These are phyloP conservation scores for Saccharum officinarum DNA, from an alignment of 176 grass and related monocot genomes.

Conservation along the genomic window DNA sequence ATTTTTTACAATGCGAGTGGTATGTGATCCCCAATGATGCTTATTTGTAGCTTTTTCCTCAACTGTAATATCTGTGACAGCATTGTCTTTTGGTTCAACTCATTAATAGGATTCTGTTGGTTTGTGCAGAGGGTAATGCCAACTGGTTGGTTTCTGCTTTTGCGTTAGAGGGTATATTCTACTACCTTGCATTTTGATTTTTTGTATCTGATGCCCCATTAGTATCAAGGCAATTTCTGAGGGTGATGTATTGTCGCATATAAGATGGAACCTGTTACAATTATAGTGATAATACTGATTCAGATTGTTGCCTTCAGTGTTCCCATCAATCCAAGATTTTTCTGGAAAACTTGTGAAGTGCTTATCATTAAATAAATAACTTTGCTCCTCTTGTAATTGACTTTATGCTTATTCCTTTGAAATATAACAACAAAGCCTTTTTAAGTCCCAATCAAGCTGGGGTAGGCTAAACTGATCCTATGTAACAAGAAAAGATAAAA, in stretches of 20 bases:
- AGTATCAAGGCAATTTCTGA: neutral
- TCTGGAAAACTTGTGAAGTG: neutral
- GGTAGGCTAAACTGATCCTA: neutral
- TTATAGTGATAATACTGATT: neutral
- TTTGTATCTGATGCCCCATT: neutral
- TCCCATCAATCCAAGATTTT: neutral
- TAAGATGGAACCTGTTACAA: neutral
- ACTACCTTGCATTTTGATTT: slow-evolving; percentile 2
- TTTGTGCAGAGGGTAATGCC: slow-evolving; percentile 92
- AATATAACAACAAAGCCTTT: neutral
- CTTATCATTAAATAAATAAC: neutral
- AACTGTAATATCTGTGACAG: neutral
- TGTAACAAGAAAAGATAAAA: neutral
- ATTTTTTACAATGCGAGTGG: slow-evolving; percentile 90
- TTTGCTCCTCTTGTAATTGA: neutral
- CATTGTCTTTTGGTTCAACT: neutral
- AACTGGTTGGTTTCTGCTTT: slow-evolving; percentile 88
- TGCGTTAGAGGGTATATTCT: slow-evolving; percentile 78
- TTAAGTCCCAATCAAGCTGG: neutral
- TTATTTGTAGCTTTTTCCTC: neutral
- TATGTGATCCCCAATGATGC: slow-evolving; percentile 21
- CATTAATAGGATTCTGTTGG: slow-evolving; percentile 28
- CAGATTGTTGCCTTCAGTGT: neutral
- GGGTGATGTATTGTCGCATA: neutral
- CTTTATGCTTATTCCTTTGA: neutral